These are phyloP conservation scores for Trypanosoma rangeli DNA, from an alignment of 208 protist species.

Conservation along the genomic window DNA sequence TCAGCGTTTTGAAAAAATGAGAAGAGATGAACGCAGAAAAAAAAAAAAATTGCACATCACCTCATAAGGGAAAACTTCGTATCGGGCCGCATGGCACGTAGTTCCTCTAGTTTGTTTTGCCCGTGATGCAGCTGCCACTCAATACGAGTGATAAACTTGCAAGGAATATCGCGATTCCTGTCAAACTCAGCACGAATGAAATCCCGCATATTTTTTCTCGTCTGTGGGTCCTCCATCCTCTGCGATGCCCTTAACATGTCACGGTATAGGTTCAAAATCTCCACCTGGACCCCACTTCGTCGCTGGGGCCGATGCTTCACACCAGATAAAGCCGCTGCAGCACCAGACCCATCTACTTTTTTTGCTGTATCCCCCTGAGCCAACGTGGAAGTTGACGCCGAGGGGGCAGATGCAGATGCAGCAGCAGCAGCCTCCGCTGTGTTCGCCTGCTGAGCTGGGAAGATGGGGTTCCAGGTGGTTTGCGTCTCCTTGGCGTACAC, in stretches of 20 bases:
- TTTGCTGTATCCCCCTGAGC: neutral
- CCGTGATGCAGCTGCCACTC: conserved; percentile 84
- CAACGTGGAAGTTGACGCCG: neutral
- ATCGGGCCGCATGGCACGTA: conserved; percentile 57
- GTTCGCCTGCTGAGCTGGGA: conserved; percentile 22
- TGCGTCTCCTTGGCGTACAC: conserved; percentile 44
- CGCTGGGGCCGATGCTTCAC: conserved; percentile 13
- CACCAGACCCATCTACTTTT: neutral
- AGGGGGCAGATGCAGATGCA: too few relatives aligned
- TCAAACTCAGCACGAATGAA: conserved; percentile 82
- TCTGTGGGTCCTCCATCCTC: conserved; percentile 59
- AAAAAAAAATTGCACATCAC: conserved; percentile 14
- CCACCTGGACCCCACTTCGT: conserved; percentile 79
- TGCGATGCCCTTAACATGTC: conserved; percentile 59
- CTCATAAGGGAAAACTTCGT: conserved; percentile 56
- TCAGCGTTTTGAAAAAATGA: neutral
- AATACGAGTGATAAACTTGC: conserved; percentile 69
- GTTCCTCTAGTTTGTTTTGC: conserved; percentile 82
- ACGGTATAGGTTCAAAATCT: conserved; percentile 73
- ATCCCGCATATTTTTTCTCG: conserved; percentile 36
- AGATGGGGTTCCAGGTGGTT: conserved; percentile 39
- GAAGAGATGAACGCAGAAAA: neutral
- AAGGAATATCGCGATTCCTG: conserved; percentile 54
- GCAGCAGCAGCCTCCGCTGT: neutral
- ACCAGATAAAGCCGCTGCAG: neutral